phyloP scores from a whole-genome alignment of 495 filamentous ascomycete species.

The Daldinia childiae region DNA sequence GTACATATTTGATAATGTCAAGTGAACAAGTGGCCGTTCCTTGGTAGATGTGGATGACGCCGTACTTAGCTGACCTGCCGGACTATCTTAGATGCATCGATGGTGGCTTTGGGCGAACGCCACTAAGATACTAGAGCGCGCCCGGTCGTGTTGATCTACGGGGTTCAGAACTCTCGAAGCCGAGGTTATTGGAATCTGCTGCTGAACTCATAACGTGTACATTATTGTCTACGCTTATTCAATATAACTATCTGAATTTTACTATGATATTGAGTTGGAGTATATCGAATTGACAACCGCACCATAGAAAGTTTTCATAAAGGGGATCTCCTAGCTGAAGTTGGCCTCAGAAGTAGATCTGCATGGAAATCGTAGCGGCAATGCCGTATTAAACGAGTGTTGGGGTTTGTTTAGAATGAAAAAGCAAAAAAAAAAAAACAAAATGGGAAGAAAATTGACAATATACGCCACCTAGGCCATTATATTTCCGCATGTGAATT shows the following conservation, averaged over 20 bases:
- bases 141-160: constrained; percentile 1
- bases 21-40: background rate
- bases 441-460: background rate
- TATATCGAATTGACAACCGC: background rate
- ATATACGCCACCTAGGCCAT: background rate
- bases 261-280: background rate
- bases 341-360: background rate
- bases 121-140: constrained; percentile 18
- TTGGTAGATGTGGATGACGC: constrained; percentile 5
- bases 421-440: background rate
- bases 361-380: background rate
- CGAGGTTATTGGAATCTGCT: constrained; percentile 13
- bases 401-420: constrained; percentile 3
- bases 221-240: background rate
- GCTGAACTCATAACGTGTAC: background rate
- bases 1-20: background rate
- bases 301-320: background rate
- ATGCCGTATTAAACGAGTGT: background rate
- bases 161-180: constrained; percentile 2
- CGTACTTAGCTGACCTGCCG: constrained; percentile 10
- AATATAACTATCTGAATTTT: background rate
- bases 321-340: background rate
- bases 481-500: background rate
- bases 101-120: constrained; percentile 17
- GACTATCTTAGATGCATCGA: constrained; percentile 22